Evolutionary conservation across 306 rosid species (phyloP).

Genomic region (Prunus fruticosa): DNA sequence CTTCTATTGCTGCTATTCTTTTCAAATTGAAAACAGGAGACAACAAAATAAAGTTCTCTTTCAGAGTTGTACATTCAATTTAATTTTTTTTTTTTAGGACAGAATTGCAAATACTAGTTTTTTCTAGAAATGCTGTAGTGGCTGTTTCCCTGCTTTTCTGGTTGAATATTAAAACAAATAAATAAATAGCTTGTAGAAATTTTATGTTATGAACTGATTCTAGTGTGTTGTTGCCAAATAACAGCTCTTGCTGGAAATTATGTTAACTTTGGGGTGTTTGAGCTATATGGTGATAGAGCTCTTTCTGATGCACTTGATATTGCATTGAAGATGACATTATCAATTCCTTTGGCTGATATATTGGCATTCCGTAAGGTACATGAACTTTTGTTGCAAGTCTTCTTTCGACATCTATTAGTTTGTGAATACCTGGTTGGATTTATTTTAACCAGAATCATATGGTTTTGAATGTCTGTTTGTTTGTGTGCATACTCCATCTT

Average conservation of each 20-base stretch:
- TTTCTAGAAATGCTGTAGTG: not conserved
- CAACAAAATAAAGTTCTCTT: not conserved
- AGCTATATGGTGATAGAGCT: slow-evolving; percentile 93
- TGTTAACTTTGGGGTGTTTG: slow-evolving; percentile 98
- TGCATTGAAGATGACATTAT: slow-evolving; percentile 85
- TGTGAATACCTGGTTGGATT: not conserved
- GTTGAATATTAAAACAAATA: not conserved
- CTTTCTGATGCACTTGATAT: slow-evolving; percentile 87
- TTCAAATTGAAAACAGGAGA: not conserved
- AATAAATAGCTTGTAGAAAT: not conserved
- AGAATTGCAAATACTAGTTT: not conserved
- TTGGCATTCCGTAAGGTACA: slow-evolving; percentile 91
- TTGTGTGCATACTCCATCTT: not conserved
- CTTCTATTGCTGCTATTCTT: not conserved
- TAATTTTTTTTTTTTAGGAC: not conserved
- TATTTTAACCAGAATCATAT: not conserved
- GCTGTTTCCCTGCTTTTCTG: not conserved
- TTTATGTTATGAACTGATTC: slow-evolving; percentile 12
- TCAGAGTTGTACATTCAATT: not conserved
- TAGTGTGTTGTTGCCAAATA: slow-evolving; percentile 21
- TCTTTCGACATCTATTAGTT: not conserved
- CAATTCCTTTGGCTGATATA: slow-evolving; percentile 90
- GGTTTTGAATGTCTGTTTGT: not conserved
- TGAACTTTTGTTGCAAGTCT: slow-evolving; percentile 15
- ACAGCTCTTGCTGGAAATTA: slow-evolving; percentile 97